A percentile compares a stretch with the other conserved stretches of the same genome.
Evolutionary conservation across 2,329 filamentous ascomycete species (phyloP).

Genomic region (Claviceps monticola): DNA sequence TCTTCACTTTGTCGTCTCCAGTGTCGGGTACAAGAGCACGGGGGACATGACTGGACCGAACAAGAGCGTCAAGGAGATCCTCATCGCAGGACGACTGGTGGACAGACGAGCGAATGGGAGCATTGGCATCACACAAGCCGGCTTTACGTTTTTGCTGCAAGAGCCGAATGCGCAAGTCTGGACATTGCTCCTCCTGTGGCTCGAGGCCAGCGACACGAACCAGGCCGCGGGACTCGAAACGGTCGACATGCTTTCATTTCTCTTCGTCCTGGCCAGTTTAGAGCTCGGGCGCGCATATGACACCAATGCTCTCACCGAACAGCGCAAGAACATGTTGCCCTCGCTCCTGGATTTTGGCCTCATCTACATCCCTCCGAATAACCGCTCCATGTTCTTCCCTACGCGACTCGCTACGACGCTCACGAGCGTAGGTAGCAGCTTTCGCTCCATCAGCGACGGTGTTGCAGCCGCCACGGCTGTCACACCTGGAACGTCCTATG

Average conservation of each 20-base stretch:
- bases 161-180: conserved; percentile 95
- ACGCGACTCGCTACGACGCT: conserved; percentile 89
- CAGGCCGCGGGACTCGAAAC: conserved; percentile 58
- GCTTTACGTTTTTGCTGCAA: conserved; percentile 88
- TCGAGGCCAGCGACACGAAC: conserved; percentile 59
- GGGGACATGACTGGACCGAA: conserved; percentile 43
- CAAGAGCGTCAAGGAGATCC: conserved; percentile 68
- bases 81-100: conserved; percentile 71
- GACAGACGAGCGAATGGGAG: conserved; percentile 49
- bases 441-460: conserved; percentile 56
- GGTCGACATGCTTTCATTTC: conserved; percentile 88
- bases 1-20: conserved; percentile 84
- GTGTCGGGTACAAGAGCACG: conserved; percentile 41
- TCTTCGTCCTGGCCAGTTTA: conserved; percentile 87
- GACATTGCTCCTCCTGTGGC: conserved; percentile 86
- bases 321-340: conserved; percentile 78
- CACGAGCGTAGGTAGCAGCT: conserved; percentile 64
- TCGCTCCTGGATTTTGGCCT: conserved; percentile 87
- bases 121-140: conserved; percentile 75
- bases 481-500: conserved; percentile 20
- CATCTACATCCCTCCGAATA: conserved; percentile 55
- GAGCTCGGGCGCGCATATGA: conserved; percentile 87
- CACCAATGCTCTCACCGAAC: conserved; percentile 66
- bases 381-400: conserved; percentile 61
- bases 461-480: conserved; percentile 52